Conservation (phyloP, 345 rosid genomes). For the Citrus medica region DNA sequence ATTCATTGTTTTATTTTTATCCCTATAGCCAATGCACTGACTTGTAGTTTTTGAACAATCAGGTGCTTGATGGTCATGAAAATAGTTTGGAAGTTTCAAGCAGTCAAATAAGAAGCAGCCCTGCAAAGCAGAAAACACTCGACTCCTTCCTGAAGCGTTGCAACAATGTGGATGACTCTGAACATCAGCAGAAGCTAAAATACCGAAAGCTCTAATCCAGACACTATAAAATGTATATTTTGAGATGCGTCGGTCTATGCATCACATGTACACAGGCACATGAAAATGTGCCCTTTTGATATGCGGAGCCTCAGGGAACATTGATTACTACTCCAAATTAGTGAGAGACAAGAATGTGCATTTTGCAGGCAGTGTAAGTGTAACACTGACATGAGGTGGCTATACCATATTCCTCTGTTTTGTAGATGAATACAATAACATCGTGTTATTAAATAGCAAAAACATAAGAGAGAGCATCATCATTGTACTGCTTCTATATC, state of each 20-base stretch:
- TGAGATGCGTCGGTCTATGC: background rate
- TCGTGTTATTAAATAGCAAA: background rate
- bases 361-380: background rate
- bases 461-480: background rate
- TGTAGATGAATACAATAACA: background rate
- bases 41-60: slow-evolving; percentile 10
- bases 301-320: background rate
- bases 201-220: slow-evolving; percentile 35
- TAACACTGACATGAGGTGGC: background rate
- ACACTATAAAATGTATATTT: background rate
- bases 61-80: slow-evolving; percentile 88
- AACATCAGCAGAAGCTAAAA: slow-evolving; percentile 38
- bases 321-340: background rate
- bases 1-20: background rate
- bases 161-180: slow-evolving; percentile 32
- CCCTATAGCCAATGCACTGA: slow-evolving; percentile 8
- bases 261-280: background rate
- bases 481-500: background rate
- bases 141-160: slow-evolving; percentile 68
- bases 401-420: background rate
- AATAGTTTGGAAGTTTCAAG: slow-evolving; percentile 60
- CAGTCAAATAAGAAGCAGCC: slow-evolving; percentile 41
- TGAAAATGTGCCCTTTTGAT: background rate
- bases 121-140: slow-evolving; percentile 64
- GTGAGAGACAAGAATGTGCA: background rate